Percentiles rank a stretch among this genome's conserved stretches.
Conservation (phyloP, 805 yeast species). For the Ogataea dorogensis region DNA sequence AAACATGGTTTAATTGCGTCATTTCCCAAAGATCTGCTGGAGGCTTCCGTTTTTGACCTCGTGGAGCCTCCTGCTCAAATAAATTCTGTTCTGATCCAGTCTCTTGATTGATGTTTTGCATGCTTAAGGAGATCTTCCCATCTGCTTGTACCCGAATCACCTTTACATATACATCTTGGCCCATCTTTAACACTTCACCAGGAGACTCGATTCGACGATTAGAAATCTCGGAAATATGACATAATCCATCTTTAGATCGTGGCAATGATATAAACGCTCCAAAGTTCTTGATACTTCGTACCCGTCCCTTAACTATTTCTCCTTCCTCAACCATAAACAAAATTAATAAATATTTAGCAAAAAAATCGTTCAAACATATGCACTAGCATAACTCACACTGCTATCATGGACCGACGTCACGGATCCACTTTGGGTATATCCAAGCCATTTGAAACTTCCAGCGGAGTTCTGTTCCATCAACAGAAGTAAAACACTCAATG, state of each 20-base stretch:
- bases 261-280: slow-evolving; percentile 75
- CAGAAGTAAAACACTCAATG: slow-evolving; percentile 63
- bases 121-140: slow-evolving; percentile 56
- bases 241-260: slow-evolving; percentile 53
- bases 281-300: slow-evolving; percentile 58
- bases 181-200: slow-evolving; percentile 50
- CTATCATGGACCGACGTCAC: slow-evolving; percentile 53
- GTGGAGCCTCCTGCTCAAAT: slow-evolving; percentile 8
- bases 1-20: slow-evolving; percentile 57
- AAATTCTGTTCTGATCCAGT: slow-evolving; percentile 44
- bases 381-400: slow-evolving; percentile 92
- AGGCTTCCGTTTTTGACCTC: slow-evolving; percentile 49
- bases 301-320: slow-evolving; percentile 57
- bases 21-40: slow-evolving; percentile 93
- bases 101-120: slow-evolving; percentile 70
- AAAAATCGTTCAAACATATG: slow-evolving; percentile 43
- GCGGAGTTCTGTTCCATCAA: slow-evolving; percentile 43
- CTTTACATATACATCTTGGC: slow-evolving; percentile 66
- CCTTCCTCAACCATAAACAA: slow-evolving; percentile 28
- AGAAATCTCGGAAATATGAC: slow-evolving; percentile 73
- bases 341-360: neutral
- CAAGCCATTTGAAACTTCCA: slow-evolving; percentile 62
- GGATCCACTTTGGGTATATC: slow-evolving; percentile 72
- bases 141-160: slow-evolving; percentile 43
- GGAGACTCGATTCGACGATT: slow-evolving; percentile 52